A percentile compares a stretch with the other conserved stretches of the same genome.
Conservation (phyloP, 192 early-diverging fungal genomes). For the Linnemannia elongata region DNA sequence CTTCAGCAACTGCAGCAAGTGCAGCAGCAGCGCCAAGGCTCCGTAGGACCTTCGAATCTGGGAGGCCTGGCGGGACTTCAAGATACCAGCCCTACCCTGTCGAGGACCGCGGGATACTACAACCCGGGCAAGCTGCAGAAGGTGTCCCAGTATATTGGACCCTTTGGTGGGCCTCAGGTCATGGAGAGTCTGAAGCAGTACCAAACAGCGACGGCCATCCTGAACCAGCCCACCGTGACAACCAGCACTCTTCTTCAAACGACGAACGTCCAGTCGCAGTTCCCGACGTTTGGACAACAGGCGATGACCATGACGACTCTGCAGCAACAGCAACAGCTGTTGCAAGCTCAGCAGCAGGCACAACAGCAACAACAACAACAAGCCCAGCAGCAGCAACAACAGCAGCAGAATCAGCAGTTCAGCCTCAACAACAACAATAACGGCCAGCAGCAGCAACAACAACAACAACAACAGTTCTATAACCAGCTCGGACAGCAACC, state of each 20-base stretch:
- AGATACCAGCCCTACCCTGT: not conserved
- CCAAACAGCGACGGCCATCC: constrained; percentile 45
- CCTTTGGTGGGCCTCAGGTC: constrained; percentile 53
- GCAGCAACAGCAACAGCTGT: constrained; percentile 24
- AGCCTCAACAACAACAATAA: constrained; percentile 13
- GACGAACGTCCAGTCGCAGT: constrained; percentile 22
- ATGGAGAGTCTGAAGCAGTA: constrained; percentile 55
- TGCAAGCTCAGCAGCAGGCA: constrained; percentile 10
- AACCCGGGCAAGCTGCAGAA: constrained; percentile 53
- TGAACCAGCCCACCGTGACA: constrained; percentile 29
- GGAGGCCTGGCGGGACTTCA: constrained; percentile 10
- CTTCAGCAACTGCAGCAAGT: not conserved
- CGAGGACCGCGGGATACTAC: constrained; percentile 16
- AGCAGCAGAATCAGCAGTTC: constrained; percentile 9
- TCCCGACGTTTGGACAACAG: constrained; percentile 26
- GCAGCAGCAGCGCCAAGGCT: constrained; percentile 35
- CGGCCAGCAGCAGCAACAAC: constrained; percentile 27
- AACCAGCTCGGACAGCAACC: constrained; percentile 45
- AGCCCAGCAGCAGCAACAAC: constrained; percentile 1
- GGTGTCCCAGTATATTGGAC: constrained; percentile 55
- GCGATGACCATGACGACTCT: constrained; percentile 35
- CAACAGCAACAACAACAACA: constrained; percentile 30
- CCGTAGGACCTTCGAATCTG: constrained; percentile 7
- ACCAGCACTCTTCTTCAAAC: constrained; percentile 9
- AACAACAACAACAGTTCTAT: constrained; percentile 38